Base-by-base conservation (phyloP, 2,329 filamentous ascomycete species). In the Furcasterigmium furcatum region DNA sequence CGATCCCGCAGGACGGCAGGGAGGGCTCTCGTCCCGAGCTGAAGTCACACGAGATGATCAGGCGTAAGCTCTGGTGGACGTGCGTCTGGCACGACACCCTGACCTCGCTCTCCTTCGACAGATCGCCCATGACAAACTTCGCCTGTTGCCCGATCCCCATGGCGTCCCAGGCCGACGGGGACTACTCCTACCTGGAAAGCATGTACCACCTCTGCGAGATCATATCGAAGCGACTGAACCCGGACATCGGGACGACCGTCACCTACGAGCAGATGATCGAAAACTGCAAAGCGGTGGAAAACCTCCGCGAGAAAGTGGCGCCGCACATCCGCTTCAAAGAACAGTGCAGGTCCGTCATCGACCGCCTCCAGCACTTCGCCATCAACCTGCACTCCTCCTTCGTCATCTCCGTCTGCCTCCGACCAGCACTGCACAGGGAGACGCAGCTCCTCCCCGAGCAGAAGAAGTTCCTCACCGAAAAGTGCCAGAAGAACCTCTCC, bases 61-160 rank as follows among this genome's bases (percentile, higher is more conserved):
- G 80, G 24, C 67, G 77, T 30, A 77, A 75, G 43, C 60, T 83
- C 36, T 81, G 80, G 81, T 79, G 82, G 82, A 83, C 79, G 5
- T 82, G 79, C 52, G 73, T 82, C 9, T 85, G 82, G 82, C 82
- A 85, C 52, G 82, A 85, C 46, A 84, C 79, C 6, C 64, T 85
- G 18, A 83, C 80, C 0, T 85, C 82, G 1, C 62, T 85, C 2
- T 85, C 82, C 0, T 85, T 85, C 58, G 82, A 85, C 54, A 71
- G 82, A 75, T 79, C 75, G 6, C 81, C 82, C 2, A 82, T 84
- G 71, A 84, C 82, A 19, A 79, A 77, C 55, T 76, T 79, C 48
- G 71, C 79, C 27, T 72, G 74, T 55, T 77, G 77, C 52, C 67
- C 76, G 8, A 76, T 82, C 41, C 74, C 81, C 5, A 55, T 73